Conservation (phyloP, 495 filamentous ascomycete genomes). For the Penicillium canescens region DNA sequence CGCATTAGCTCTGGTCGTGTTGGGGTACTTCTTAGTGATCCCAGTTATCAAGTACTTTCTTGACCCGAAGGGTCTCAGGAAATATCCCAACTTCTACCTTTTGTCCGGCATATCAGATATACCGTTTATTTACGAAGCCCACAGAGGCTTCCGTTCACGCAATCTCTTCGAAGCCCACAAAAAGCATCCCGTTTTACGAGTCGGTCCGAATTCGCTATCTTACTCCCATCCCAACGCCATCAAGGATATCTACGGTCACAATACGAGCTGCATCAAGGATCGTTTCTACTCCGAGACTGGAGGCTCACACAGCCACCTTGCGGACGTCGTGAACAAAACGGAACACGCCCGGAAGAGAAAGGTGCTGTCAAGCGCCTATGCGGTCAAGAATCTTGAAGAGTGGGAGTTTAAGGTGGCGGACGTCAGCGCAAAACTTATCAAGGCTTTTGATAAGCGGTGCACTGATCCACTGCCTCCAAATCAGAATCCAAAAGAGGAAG, state of each 20-base stretch:
- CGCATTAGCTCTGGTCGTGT: conserved; percentile 13
- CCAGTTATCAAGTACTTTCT: conserved; percentile 34
- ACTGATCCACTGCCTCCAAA: background rate
- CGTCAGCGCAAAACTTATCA: conserved; percentile 20
- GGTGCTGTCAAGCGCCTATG: conserved; percentile 35
- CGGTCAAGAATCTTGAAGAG: conserved; percentile 47
- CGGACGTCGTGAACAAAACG: conserved; percentile 37
- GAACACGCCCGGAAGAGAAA: conserved; percentile 45
- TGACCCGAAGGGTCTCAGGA: conserved; percentile 41
- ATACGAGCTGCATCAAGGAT: conserved; percentile 46
- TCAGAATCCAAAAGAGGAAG: conserved; percentile 7
- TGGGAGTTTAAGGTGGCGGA: conserved; percentile 50
- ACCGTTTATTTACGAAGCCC: conserved; percentile 31
- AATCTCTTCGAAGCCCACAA: conserved; percentile 37
- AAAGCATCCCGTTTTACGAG: conserved; percentile 42
- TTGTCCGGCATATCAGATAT: conserved; percentile 40
- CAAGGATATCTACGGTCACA: conserved; percentile 54
- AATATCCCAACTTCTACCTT: conserved; percentile 35
- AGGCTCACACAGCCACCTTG: conserved; percentile 39
- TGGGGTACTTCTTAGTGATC: conserved; percentile 29
- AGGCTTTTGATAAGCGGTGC: conserved; percentile 6
- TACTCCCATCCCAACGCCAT: conserved; percentile 38
- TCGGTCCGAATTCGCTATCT: conserved; percentile 48
- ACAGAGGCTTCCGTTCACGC: conserved; percentile 34
- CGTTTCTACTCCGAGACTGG: conserved; percentile 34